These are phyloP conservation scores for Elaeagnus macrophylla DNA, from an alignment of 306 rosid species.

Conservation along the genomic window DNA sequence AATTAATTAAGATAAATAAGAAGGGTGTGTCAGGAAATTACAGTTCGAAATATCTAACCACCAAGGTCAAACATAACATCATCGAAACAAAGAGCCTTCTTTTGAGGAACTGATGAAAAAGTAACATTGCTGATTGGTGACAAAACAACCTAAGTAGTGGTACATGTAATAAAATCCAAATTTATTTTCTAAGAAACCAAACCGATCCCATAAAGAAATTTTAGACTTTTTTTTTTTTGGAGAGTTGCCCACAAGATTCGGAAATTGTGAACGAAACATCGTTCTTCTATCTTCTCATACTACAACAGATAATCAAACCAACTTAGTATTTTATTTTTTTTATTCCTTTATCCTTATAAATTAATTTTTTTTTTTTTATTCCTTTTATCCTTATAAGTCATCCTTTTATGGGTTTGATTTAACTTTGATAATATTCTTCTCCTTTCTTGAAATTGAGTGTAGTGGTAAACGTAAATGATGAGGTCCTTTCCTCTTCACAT, in stretches of 20 bases:
- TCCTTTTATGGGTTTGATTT: no score
- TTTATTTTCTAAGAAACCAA: conserved; percentile 1
- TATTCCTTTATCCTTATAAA: background rate
- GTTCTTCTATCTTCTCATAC: conserved; percentile 1
- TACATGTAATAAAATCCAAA: conserved; percentile 5
- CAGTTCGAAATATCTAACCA: conserved; percentile 15
- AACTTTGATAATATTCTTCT: no score
- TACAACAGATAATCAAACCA: background rate
- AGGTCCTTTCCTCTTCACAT: no score
- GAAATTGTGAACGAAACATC: conserved; percentile 6
- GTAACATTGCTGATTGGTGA: conserved; percentile 22
- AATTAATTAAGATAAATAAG: conserved; percentile 18
- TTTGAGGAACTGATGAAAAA: conserved; percentile 23
- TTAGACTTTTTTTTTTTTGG: conserved; percentile 1
- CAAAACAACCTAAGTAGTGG: conserved; percentile 10
- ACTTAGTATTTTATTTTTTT: background rate
- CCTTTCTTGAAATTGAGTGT: no score
- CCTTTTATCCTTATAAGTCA: background rate
- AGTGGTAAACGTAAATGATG: no score
- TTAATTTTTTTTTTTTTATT: background rate
- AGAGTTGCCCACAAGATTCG: conserved; percentile 18
- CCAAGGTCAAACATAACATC: conserved; percentile 24
- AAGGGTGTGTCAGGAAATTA: conserved; percentile 30
- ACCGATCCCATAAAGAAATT: conserved; percentile 3
- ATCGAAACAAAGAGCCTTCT: conserved; percentile 8